These are phyloP conservation scores for Thelephora aurantiotincta DNA, from an alignment of 768 basidiomycete species.

Conservation along the genomic window DNA sequence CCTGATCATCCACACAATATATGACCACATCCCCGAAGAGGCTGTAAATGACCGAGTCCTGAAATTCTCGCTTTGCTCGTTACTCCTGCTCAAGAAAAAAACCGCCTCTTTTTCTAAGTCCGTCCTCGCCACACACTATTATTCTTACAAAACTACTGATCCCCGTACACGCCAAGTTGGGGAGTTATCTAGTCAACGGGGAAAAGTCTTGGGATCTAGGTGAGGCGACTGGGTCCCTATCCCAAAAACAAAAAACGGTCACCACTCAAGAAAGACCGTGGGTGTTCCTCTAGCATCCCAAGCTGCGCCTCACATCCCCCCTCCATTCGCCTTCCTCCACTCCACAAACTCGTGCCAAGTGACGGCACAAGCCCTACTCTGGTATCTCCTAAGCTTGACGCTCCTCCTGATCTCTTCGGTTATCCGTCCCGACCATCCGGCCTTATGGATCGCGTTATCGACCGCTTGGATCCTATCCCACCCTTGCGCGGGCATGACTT, in stretches of 20 bases:
- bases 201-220: neutral
- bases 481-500: constrained; percentile 85
- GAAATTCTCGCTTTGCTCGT: no score
- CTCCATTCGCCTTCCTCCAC: constrained; percentile 50
- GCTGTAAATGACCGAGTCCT: no score
- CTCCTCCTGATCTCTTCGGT: constrained; percentile 71
- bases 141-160: no score
- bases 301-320: constrained; percentile 15
- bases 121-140: no score
- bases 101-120: no score
- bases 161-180: neutral
- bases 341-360: constrained; percentile 64
- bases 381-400: constrained; percentile 69
- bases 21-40: no score
- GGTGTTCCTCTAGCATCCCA: neutral
- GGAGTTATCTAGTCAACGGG: neutral
- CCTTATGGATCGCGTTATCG: constrained; percentile 85
- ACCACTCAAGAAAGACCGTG: neutral
- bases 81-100: no score
- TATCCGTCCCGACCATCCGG: constrained; percentile 75
- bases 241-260: neutral
- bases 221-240: neutral
- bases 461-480: constrained; percentile 88
- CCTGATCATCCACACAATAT: neutral
- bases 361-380: constrained; percentile 55